A percentile compares a stretch with the other conserved stretches of the same genome.
Evolutionary conservation across 2,329 filamentous ascomycete species (phyloP).

Genomic region (Exophiala alcalophila): DNA sequence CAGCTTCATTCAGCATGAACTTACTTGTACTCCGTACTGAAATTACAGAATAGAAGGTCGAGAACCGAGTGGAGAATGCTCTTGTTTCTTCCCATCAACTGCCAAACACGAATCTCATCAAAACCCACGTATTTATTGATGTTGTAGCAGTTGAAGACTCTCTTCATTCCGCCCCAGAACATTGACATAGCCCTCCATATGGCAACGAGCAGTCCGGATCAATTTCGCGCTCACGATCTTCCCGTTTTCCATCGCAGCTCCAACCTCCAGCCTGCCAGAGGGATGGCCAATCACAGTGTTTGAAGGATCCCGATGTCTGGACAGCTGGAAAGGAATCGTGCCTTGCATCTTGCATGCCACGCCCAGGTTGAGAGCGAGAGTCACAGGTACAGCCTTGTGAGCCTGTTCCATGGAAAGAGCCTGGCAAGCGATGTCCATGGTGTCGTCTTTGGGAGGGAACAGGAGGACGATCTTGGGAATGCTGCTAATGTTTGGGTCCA

Average conservation of each 20-base stretch:
- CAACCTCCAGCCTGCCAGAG: slow-evolving; percentile 39
- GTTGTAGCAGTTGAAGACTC: too few relatives aligned
- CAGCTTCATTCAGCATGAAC: too few relatives aligned
- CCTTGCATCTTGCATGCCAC: slow-evolving; percentile 48
- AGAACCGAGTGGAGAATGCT: too few relatives aligned
- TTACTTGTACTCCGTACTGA: too few relatives aligned
- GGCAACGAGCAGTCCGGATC: slow-evolving; percentile 24
- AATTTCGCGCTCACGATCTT: slow-evolving; percentile 22
- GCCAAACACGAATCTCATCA: too few relatives aligned
- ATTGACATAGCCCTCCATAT: slow-evolving; percentile 28
- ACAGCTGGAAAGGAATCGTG: slow-evolving; percentile 38
- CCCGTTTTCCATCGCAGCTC: slow-evolving; percentile 18
- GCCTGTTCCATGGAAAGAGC: slow-evolving; percentile 56
- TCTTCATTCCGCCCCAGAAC: slow-evolving; percentile 3
- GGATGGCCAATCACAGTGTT: slow-evolving; percentile 45
- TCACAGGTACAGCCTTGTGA: slow-evolving; percentile 57
- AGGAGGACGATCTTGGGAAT: slow-evolving; percentile 62
- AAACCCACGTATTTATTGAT: too few relatives aligned
- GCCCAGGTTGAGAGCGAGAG: slow-evolving; percentile 52
- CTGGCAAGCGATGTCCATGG: slow-evolving; percentile 43
- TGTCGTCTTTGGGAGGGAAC: slow-evolving; percentile 54
- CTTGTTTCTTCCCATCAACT: too few relatives aligned
- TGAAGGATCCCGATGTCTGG: slow-evolving; percentile 30
- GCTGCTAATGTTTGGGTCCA: slow-evolving; percentile 45
- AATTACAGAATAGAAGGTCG: too few relatives aligned